Percentiles rank a stretch among this genome's conserved stretches.
phyloP scores from a whole-genome alignment of 2,329 filamentous ascomycete species.

The Pyricularia grisea region DNA sequence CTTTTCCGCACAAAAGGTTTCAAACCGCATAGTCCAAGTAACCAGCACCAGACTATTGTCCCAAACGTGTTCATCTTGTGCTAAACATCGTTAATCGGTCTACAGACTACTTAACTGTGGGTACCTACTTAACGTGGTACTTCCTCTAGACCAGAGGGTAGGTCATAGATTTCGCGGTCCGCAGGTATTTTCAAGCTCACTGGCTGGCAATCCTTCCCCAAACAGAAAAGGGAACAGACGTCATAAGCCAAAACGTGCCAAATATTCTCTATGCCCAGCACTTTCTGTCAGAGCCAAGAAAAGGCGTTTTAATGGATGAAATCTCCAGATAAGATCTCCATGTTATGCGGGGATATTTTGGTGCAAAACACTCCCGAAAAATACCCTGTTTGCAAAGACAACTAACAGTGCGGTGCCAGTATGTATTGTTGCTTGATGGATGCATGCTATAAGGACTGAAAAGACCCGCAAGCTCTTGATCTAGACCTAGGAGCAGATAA shows the following conservation, averaged over 20 bases:
- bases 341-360: neutral
- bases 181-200: neutral
- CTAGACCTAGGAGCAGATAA: neutral
- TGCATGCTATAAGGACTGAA: neutral
- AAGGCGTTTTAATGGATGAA: too few species aligned
- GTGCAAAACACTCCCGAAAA: neutral
- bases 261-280: too few species aligned
- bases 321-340: neutral
- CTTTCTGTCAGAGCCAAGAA: too few species aligned
- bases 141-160: neutral
- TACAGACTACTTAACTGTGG: neutral
- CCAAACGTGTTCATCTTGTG: neutral
- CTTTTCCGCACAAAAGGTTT: neutral
- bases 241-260: too few species aligned
- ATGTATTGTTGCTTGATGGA: neutral
- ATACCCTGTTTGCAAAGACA: neutral
- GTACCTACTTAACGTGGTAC: neutral
- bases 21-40: neutral
- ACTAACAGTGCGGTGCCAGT: too few species aligned
- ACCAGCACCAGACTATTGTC: neutral
- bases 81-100: neutral
- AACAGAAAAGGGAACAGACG: neutral
- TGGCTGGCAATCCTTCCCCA: neutral
- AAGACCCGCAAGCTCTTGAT: neutral
- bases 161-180: too few species aligned